Base-by-base conservation (phyloP, 345 rosid species). In the Geranium rotundifolium region DNA sequence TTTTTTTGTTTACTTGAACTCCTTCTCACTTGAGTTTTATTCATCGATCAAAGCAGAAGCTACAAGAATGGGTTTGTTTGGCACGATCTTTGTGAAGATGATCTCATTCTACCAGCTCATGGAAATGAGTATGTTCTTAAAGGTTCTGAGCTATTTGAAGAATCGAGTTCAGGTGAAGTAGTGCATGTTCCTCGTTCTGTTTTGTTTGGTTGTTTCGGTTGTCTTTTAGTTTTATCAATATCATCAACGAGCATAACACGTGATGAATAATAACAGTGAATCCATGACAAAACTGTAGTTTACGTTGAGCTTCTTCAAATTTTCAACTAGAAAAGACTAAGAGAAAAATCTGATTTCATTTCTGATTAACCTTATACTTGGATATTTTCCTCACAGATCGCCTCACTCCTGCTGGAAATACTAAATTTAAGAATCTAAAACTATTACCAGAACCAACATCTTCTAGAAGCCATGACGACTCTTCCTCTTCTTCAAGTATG, bases 11-110 rank as follows among this genome's bases (percentile, higher is more conserved):
- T 50, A 37, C 17, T 65, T 57, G 52, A 15, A 30, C 1, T 19
- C 18, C 30, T 0, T 17, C n/a, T 29, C 49, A n/a, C n/a, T 58
- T 17, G 41, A n/a, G 1, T 41, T 19, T 49, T 15, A 19, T 56
- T 58, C 7, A 0, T 67, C 56, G n/a, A 52, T 69, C 16, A 57
- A 20, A 67, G 81, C 82, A 95, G 96, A 77, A 90, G 88, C 88
- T 95, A 86, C 75, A 95, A 90, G 76, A 93, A 82, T 77, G 99
- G 97, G 73, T 90, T 83, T 75, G 97, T 93, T 4, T 93, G 99
- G 99, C 96, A 93, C 70, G 99, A 93, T 64, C 89, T 93, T 8
- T 69, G 79, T 34, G 92, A 81, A 69, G 97, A 93, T 68, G 99
- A 93, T 59, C 67, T 86, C n/a, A 85, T 93, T 71, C 72, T 88